Evolutionary conservation across 2,329 filamentous ascomycete species (phyloP).

Genomic region (Erysiphe pulchra): DNA sequence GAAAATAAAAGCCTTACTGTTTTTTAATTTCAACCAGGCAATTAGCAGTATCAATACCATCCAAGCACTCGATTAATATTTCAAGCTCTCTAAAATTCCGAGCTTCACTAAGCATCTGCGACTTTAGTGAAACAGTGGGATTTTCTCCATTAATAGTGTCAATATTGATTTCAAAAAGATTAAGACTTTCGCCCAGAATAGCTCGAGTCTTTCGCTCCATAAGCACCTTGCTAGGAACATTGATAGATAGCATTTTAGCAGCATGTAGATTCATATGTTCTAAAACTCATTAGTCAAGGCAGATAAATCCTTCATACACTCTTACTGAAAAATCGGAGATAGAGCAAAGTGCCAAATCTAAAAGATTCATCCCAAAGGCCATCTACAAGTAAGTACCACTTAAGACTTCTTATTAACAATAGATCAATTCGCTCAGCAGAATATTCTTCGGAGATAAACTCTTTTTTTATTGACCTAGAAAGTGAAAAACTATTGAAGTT

Average conservation of each 20-base stretch:
- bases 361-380: slow-evolving; percentile 50
- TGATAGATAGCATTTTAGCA: slow-evolving; percentile 24
- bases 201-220: slow-evolving; percentile 13
- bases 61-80: slow-evolving; percentile 35
- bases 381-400: slow-evolving; percentile 61
- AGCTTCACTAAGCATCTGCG: slow-evolving; percentile 23
- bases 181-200: slow-evolving; percentile 16
- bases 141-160: slow-evolving; percentile 10
- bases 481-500: slow-evolving; percentile 18
- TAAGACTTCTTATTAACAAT: slow-evolving; percentile 48
- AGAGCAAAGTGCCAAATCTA: slow-evolving; percentile 39
- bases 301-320: slow-evolving; percentile 7
- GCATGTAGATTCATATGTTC: slow-evolving; percentile 23
- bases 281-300: slow-evolving; percentile 5
- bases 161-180: slow-evolving; percentile 10
- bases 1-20: not conserved
- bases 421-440: slow-evolving; percentile 38
- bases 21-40: slow-evolving; percentile 1
- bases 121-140: slow-evolving; percentile 8
- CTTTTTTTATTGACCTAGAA: slow-evolving; percentile 38
- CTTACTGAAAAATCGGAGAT: slow-evolving; percentile 67
- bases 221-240: slow-evolving; percentile 22
- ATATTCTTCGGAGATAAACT: slow-evolving; percentile 44
- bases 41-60: slow-evolving; percentile 33
- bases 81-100: slow-evolving; percentile 44